These are phyloP conservation scores for Camelina hispida DNA, from an alignment of 345 rosid species.

Conservation along the genomic window DNA sequence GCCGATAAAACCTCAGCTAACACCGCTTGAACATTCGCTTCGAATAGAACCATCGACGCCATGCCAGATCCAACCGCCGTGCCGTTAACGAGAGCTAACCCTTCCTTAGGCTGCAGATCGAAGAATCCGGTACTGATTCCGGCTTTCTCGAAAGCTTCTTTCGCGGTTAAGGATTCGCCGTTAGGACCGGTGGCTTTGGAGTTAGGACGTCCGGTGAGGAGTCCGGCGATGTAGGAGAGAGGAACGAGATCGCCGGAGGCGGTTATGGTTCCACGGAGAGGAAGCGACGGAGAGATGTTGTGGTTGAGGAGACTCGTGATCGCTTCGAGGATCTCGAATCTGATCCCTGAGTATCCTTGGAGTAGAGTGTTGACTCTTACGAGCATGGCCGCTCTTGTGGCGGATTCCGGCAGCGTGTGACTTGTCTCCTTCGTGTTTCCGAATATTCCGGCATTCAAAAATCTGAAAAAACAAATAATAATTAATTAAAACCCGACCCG, in stretches of 20 bases:
- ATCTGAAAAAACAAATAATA: constrained; percentile 42
- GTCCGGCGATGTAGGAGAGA: constrained; percentile 70
- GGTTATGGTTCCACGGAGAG: constrained; percentile 72
- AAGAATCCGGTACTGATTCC: constrained; percentile 58
- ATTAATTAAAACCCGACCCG: neutral
- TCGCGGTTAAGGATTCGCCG: constrained; percentile 49
- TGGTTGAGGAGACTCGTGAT: constrained; percentile 63
- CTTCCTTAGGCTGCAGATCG: constrained; percentile 76
- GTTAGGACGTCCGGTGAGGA: constrained; percentile 68
- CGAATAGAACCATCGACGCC: constrained; percentile 73
- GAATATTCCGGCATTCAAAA: constrained; percentile 75
- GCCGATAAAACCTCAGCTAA: constrained; percentile 67
- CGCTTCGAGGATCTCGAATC: constrained; percentile 78
- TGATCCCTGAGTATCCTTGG: constrained; percentile 75
- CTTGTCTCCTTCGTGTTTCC: constrained; percentile 61
- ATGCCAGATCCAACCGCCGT: constrained; percentile 79
- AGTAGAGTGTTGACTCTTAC: constrained; percentile 76
- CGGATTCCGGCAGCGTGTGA: constrained; percentile 62
- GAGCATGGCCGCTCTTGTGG: constrained; percentile 79
- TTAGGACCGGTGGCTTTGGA: constrained; percentile 63
- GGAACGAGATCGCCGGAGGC: constrained; percentile 86
- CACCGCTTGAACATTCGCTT: constrained; percentile 54
- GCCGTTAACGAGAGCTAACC: constrained; percentile 73
- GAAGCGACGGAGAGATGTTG: constrained; percentile 70
- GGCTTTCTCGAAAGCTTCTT: constrained; percentile 56